phyloP scores from a whole-genome alignment of 2,329 filamentous ascomycete genomes.

The Aspergillus calidoustus region DNA sequence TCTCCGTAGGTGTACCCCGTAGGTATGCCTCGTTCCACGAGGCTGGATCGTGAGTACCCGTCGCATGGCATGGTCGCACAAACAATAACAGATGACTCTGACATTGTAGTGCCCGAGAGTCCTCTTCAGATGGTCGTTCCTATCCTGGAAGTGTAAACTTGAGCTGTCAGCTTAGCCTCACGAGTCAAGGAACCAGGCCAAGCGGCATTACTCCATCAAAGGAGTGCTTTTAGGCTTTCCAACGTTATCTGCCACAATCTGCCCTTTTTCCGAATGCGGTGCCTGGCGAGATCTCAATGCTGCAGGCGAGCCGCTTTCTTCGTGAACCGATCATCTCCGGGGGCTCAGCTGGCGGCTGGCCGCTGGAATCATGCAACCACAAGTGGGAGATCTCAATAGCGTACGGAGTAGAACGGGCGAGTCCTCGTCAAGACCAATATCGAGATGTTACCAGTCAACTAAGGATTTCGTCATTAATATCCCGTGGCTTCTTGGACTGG shows the following conservation, averaged over 20 bases:
- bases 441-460: constrained; percentile 14
- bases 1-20: constrained; percentile 10
- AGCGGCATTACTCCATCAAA: neutral
- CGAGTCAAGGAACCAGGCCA: neutral
- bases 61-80: constrained; percentile 30
- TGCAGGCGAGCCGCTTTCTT: neutral
- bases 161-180: constrained; percentile 1
- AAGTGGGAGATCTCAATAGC: neutral
- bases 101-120: constrained; percentile 5
- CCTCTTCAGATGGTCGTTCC: neutral
- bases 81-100: constrained; percentile 13
- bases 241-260: constrained; percentile 8
- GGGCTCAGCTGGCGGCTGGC: neutral
- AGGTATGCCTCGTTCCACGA: constrained; percentile 27
- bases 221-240: neutral
- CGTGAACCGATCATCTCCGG: neutral
- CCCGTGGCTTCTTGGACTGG: constrained; percentile 1
- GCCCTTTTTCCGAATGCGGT: constrained; percentile 2
- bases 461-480: constrained; percentile 10
- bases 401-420: neutral
- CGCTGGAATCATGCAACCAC: neutral
- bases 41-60: constrained; percentile 28
- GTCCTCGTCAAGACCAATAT: constrained; percentile 8
- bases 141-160: neutral
- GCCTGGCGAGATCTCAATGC: constrained; percentile 3